These are phyloP conservation scores for Discostella pseudostelligera DNA, from an alignment of 108 stramenopile species.

Conservation along the genomic window DNA sequence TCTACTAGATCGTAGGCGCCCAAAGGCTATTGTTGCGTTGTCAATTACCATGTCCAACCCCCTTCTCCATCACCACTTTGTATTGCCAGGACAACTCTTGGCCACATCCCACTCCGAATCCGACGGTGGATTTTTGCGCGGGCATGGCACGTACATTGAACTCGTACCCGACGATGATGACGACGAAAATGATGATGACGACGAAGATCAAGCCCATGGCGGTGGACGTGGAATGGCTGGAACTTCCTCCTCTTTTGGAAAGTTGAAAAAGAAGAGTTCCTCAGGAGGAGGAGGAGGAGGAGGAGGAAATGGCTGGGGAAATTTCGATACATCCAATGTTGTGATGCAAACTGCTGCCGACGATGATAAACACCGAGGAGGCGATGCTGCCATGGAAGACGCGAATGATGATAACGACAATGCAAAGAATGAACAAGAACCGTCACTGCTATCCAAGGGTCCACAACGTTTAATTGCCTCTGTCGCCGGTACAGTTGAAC, in stretches of 20 bases:
- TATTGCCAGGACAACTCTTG: conserved; percentile 88
- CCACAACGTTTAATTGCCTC: conserved; percentile 79
- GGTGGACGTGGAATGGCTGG: conserved; percentile 36
- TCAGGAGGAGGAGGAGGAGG: background rate
- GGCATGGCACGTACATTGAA: conserved; percentile 97
- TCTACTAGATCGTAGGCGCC: no score
- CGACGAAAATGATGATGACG: conserved; percentile 34
- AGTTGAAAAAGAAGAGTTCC: conserved; percentile 6
- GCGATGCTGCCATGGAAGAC: background rate
- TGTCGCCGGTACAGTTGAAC: conserved; percentile 87
- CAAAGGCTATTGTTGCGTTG: no score
- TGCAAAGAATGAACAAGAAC: background rate
- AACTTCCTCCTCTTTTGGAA: conserved; percentile 8
- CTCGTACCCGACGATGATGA: conserved; percentile 42
- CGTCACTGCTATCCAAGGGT: conserved; percentile 21
- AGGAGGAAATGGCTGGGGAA: conserved; percentile 23
- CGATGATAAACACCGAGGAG: conserved; percentile 4
- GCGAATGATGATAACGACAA: conserved; percentile 24
- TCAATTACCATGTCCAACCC: no score
- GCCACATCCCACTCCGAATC: conserved; percentile 62
- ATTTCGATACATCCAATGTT: conserved; percentile 18
- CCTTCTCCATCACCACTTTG: conserved; percentile 53
- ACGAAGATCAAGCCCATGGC: conserved; percentile 16
- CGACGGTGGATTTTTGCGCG: conserved; percentile 86
- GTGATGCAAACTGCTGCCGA: conserved; percentile 38